Evolutionary conservation across 1,139 yeast species (phyloP), one percentile per base, ranked within the genome.

Genomic region (Blastobotrys persicus): DNA sequence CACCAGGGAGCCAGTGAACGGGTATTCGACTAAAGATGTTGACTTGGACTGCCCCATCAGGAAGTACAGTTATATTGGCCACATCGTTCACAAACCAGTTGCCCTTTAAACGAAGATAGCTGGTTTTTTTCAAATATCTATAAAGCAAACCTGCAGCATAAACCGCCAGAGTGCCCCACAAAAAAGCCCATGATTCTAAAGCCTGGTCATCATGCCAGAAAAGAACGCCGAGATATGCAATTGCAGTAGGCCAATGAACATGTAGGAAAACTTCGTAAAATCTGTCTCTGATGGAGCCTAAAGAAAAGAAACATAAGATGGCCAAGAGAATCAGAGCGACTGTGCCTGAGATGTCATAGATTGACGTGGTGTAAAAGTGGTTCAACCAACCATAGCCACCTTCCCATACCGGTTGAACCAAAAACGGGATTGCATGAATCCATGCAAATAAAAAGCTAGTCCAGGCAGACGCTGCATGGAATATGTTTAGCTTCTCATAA

Each of bases 381-480:
- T 34, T 32, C 33, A 52, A 46, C 47, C 46, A 47, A 34, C 53
- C 46, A 44, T 50, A 32, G 0, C 85, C 85, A 45, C 85, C 85
- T 64, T 81, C 86, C 42, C 53, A 56, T 20, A 67, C 58, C 5
- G 71, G 68, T 58, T 79, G 84, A 48, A 68, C 57, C 40, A 76
- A 64, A 59, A 80, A 81, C 1, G 85, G 83, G 44, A 80, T 64
- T 1, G 80, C 70, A 59, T 81, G 88, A 17, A 80, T 72, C 55
- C 80, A 52, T 0, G 78, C 69, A 23, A 81, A 71, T 7, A 80
- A 67, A 34, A 81, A 69, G 9, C 78, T 71, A 1, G 74, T 73
- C 69, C 76, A 79, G 0, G 83, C 81, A 20, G 76, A 68, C 3
- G 80, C 74, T 74, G 81, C 68, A 63, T 84, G 89, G 58, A 74